Evolutionary conservation across 768 basidiomycete genomes (phyloP), one percentile per base, ranked within the genome.

Genomic region (Butyriboletus loyo): DNA sequence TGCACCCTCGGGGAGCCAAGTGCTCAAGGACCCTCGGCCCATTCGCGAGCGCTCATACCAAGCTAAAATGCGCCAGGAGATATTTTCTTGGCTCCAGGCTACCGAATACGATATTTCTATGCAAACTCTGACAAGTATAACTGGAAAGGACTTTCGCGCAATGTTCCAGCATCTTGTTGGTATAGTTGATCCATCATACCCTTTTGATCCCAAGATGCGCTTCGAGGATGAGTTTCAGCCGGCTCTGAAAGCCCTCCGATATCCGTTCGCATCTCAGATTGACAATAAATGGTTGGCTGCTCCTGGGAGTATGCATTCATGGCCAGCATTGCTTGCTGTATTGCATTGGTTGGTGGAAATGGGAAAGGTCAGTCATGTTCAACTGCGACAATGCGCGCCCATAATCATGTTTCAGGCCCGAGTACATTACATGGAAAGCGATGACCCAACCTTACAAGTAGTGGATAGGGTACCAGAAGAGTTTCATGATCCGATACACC

Each of bases 301-400:
- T 2, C 89, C 93, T 0, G 95, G 91, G 0, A 87, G 86, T 49
- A 87, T 89, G 75, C 89, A 92, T 70, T 85, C 87, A n/a, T 98
- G 96, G 97, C 91, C 92, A 0, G 76, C 83, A 21, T 71, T 97
- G 24, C 75, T 98, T 15, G 96, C 89, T 21, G 88, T 90, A 63
- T 66, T 98, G 31, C 89, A 95, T 69, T 99, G 97, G 97, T 73
- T 99, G 14, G 90, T 89, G 8, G 86, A 91, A 60, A 68, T 91
- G 58, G 86, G 88, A 62, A 87, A 86, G 73, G 96, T 95, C 61
- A 25, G 76, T 66, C n/a, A 6, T 21, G 22, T 46, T 51, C 28
- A 11, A 46, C 52, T n/a, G 0, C 47, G 35, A 19, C 31, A 19
- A 35, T 46, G 17, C 7, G 21, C 13, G 19, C 14, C 1, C 22